These are phyloP conservation scores for Glutinoglossum americanum DNA, from an alignment of 495 filamentous ascomycete genomes.

Conservation along the genomic window DNA sequence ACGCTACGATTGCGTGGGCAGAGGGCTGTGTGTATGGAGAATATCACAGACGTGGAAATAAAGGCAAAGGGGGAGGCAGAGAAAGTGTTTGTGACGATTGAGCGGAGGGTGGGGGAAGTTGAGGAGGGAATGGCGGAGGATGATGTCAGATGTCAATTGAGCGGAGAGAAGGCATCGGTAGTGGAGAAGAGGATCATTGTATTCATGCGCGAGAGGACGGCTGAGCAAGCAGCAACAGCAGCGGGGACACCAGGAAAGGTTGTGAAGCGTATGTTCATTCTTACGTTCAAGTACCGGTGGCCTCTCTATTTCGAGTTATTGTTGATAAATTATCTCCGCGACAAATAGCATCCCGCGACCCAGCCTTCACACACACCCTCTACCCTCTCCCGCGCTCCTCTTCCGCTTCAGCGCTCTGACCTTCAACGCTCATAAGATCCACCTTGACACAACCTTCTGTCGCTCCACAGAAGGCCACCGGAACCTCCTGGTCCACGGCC, in stretches of 20 bases:
- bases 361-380: slow-evolving; percentile 39
- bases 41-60: slow-evolving; percentile 34
- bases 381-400: slow-evolving; percentile 42
- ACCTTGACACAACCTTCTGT: slow-evolving; percentile 55
- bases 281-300: slow-evolving; percentile 2
- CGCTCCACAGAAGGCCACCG: slow-evolving; percentile 49
- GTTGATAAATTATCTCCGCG: not conserved
- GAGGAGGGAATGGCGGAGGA: slow-evolving; percentile 17
- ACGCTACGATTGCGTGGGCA: slow-evolving; percentile 24
- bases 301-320: not conserved
- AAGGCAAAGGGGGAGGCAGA: slow-evolving; percentile 32
- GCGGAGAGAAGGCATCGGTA: slow-evolving; percentile 20
- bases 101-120: slow-evolving; percentile 25
- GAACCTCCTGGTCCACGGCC: slow-evolving; percentile 65
- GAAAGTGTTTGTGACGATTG: slow-evolving; percentile 37
- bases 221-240: slow-evolving; percentile 14
- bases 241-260: slow-evolving; percentile 6
- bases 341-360: slow-evolving; percentile 13
- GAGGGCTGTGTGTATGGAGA: slow-evolving; percentile 38
- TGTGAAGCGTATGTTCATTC: slow-evolving; percentile 11
- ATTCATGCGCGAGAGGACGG: slow-evolving; percentile 29
- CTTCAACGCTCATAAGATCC: slow-evolving; percentile 71
- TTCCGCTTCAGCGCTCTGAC: slow-evolving; percentile 74
- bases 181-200: slow-evolving; percentile 36
- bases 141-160: slow-evolving; percentile 22